Evolutionary conservation across 2,329 filamentous ascomycete genomes (phyloP), one percentile per base, ranked within the genome.

Genomic region (Blastomyces emzantsi): DNA sequence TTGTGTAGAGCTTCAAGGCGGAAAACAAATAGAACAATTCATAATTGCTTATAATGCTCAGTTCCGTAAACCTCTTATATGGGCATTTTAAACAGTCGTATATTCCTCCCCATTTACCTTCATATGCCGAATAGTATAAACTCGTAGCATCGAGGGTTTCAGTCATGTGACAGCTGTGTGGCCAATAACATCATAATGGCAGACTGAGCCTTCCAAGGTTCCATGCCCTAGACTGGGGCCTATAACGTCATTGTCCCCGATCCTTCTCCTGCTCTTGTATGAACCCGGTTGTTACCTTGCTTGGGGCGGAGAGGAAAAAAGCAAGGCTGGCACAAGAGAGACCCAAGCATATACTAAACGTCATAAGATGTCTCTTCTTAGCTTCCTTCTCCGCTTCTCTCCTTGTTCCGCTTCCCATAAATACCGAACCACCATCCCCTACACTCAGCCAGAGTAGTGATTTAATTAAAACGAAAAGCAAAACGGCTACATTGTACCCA

Each of bases 211-310:
- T 51, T 47, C 17, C 47, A 25, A 51, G 22, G 47, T 25, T 22
- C 9, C 22, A 8, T 25, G 47, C n/a, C n/a, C 22, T 22, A 51
- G 13, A 13, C 19, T 55, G 30, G 52, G 15, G 2, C 15, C 3
- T 3, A 22, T 55, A 55, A 56, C 54, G 54, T 56, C 54, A 56
- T 56, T 56, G 54, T n/a, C 19, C 54, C 30, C 54, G 54, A 52
- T 52, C 49, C 49, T 6, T 6, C 49, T 11, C 47, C 13, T 15
- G 22, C 11, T 52, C 1, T 8, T 49, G 22, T 28, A 51, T 15
- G 49, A 51, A 51, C 47, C 47, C n/a, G 28, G 47, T 41, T 33
- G 30, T 22, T 22, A 47, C 45, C 45, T 47, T 49, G 45, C 45
- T 51, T 51, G 49, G 55, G 17, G 56, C 22, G 39, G 19, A 30